A percentile compares a stretch with the other conserved stretches of the same genome.
Conservation (phyloP, 2,329 filamentous ascomycete genomes). For the Aspergillus sp. region DNA sequence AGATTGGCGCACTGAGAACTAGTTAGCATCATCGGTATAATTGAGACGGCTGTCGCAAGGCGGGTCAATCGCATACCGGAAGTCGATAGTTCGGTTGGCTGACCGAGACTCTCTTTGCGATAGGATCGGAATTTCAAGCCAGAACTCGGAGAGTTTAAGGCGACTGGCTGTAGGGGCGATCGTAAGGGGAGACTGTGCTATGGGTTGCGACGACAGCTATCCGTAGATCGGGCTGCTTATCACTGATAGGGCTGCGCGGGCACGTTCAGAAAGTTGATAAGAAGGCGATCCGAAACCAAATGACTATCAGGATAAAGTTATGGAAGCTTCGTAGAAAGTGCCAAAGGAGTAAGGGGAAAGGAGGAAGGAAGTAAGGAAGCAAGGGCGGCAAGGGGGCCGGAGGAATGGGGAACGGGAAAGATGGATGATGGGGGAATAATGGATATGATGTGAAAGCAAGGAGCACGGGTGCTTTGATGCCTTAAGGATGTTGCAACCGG, state of each 20-base stretch:
- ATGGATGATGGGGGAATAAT: not conserved
- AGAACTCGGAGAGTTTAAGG: not conserved
- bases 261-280: slow-evolving; percentile 7
- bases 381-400: slow-evolving; percentile 6
- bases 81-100: not conserved
- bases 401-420: slow-evolving; percentile 16
- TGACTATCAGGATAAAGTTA: not conserved
- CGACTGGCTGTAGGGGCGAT: not conserved
- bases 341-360: slow-evolving; percentile 15
- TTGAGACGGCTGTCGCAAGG: slow-evolving; percentile 1
- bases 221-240: slow-evolving; percentile 20
- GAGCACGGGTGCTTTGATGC: slow-evolving; percentile 24
- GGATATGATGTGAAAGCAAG: slow-evolving; percentile 19
- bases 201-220: not conserved
- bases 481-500: slow-evolving; percentile 24
- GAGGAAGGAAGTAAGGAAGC: slow-evolving; percentile 4
- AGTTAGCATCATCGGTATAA: slow-evolving; percentile 17
- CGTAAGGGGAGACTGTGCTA: not conserved
- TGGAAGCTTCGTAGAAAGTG: slow-evolving; percentile 7
- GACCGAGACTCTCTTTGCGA: not conserved
- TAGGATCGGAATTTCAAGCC: not conserved
- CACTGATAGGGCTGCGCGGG: slow-evolving; percentile 27
- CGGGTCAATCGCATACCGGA: slow-evolving; percentile 28
- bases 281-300: slow-evolving; percentile 4
- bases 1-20: slow-evolving; percentile 22